These are phyloP conservation scores for Petasospora fabianii DNA, from an alignment of 1,139 yeast species.

Conservation along the genomic window DNA sequence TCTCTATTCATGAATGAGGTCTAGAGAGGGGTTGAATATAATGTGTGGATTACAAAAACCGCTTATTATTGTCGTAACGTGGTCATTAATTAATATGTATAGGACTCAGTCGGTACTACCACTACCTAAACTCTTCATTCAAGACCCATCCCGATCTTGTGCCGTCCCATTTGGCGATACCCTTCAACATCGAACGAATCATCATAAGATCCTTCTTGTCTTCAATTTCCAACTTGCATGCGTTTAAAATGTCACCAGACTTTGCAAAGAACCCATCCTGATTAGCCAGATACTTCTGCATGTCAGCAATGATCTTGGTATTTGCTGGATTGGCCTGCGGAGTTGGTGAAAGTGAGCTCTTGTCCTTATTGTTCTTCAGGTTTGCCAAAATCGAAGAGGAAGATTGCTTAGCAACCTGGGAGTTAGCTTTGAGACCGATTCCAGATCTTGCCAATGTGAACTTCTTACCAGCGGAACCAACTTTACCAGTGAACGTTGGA, in stretches of 20 bases:
- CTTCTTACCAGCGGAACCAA: slow-evolving; percentile 74
- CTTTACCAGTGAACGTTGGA: slow-evolving; percentile 96
- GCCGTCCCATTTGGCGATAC: slow-evolving; percentile 67
- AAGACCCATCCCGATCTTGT: slow-evolving; percentile 59
- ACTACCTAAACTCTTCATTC: slow-evolving; percentile 48
- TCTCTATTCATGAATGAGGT: no score
- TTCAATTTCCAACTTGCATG: slow-evolving; percentile 43
- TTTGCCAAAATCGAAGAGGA: slow-evolving; percentile 23
- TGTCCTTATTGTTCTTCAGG: slow-evolving; percentile 19
- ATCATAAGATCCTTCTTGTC: slow-evolving; percentile 57
- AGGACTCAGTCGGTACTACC: no score
- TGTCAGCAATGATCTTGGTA: slow-evolving; percentile 35
- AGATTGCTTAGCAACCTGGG: slow-evolving; percentile 11
- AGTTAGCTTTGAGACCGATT: slow-evolving; percentile 5
- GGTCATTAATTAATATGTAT: no score
- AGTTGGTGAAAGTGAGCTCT: slow-evolving; percentile 4
- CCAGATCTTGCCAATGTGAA: slow-evolving; percentile 15
- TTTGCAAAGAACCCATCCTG: slow-evolving; percentile 44
- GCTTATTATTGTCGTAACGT: no score
- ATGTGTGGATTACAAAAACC: no score
- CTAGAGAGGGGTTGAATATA: no score
- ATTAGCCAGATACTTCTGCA: slow-evolving; percentile 35
- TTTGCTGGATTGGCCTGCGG: slow-evolving; percentile 24
- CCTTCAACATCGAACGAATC: slow-evolving; percentile 64
- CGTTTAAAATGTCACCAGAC: slow-evolving; percentile 56